Percentiles rank a stretch among this genome's conserved stretches.
Conservation (phyloP, 129 eudicot genomes). For the Flaveria trinervia region DNA sequence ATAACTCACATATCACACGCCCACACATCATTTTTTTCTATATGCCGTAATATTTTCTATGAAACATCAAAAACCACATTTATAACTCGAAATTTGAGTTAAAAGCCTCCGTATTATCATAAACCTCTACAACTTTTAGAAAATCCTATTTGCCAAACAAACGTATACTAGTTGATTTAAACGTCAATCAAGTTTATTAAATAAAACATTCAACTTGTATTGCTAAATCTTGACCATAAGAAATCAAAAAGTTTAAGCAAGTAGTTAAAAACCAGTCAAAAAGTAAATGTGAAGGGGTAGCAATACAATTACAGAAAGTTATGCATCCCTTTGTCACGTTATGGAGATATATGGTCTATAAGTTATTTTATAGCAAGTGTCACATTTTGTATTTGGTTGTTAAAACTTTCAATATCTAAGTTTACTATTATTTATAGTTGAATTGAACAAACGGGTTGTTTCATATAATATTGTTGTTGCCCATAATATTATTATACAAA, state of each 20-base stretch:
- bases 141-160: too few relatives aligned
- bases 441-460: neutral
- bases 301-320: slow-evolving; percentile 4
- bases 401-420: neutral
- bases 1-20: neutral
- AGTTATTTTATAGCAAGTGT: neutral
- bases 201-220: neutral
- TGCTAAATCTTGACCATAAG: neutral
- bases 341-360: neutral
- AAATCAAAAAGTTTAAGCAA: neutral
- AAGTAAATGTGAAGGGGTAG: slow-evolving; percentile 7
- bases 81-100: too few relatives aligned
- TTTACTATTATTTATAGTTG: neutral
- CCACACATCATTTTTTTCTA: neutral
- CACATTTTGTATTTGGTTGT: neutral
- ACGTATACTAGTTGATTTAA: neutral
- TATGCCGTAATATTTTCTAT: too few relatives aligned
- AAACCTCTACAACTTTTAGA: too few relatives aligned
- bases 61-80: too few relatives aligned
- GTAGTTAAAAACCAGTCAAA: neutral
- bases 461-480: neutral
- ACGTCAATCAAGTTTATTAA: neutral
- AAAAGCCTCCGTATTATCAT: too few relatives aligned
- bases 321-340: neutral
- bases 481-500: neutral